phyloP scores from a whole-genome alignment of 2,329 filamentous ascomycete genomes.

The Monilinia laxa region DNA sequence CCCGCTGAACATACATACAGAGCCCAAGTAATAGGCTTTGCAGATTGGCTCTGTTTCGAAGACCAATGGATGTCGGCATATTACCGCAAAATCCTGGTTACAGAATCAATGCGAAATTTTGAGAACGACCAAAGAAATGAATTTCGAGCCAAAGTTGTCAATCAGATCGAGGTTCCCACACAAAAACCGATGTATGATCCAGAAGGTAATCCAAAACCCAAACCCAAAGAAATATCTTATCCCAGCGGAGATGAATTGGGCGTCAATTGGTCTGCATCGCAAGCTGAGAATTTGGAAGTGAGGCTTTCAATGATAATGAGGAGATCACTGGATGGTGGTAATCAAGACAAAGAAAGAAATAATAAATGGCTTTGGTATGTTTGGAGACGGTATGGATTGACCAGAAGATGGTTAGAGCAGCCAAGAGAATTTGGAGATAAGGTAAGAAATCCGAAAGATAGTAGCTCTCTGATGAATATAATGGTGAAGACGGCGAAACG shows the following conservation, averaged over 20 bases:
- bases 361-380: background rate
- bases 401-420: background rate
- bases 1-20: background rate
- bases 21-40: background rate
- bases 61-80: background rate
- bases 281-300: background rate
- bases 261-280: background rate
- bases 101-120: background rate
- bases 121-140: background rate
- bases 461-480: background rate
- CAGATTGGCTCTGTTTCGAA: background rate
- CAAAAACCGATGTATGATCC: background rate
- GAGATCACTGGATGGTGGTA: background rate
- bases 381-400: background rate
- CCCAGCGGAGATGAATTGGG: conserved; percentile 4
- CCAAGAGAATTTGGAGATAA: background rate
- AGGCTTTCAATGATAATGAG: background rate
- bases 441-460: background rate
- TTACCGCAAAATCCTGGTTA: background rate
- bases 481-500: background rate
- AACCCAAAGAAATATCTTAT: background rate
- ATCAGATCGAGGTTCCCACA: background rate
- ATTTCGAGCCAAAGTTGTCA: background rate
- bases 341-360: background rate
- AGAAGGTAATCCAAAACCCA: background rate